Percentiles rank a stretch among this genome's conserved stretches.
These are phyloP conservation scores for Dunaliella primolecta DNA, from an alignment of 139 green algal genomes.

Conservation along the genomic window DNA sequence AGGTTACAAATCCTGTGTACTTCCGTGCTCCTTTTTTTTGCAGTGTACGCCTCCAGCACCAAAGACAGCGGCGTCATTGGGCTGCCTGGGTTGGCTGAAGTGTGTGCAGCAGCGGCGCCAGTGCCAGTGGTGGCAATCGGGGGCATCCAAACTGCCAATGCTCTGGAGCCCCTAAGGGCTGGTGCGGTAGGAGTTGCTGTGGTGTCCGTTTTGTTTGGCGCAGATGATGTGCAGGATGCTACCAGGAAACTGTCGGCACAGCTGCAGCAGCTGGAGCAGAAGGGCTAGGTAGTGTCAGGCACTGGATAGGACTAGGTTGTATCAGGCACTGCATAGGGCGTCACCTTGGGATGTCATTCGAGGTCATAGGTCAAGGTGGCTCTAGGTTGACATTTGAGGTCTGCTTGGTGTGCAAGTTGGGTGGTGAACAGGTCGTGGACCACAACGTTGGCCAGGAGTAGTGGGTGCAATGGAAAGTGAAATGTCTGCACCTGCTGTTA, in stretches of 20 bases:
- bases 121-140: conserved; percentile 90
- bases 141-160: conserved; percentile 68
- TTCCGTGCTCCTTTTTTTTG: neutral
- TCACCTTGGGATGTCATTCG: no score
- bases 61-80: conserved; percentile 81
- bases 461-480: no score
- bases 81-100: conserved; percentile 56
- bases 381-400: no score
- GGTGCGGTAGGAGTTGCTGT: conserved; percentile 72
- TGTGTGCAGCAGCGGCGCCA: conserved; percentile 39
- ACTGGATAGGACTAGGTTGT: no score
- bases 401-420: no score
- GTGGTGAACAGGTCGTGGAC: no score
- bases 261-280: neutral
- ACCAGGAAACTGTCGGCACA: conserved; percentile 35
- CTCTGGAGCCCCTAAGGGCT: conserved; percentile 33
- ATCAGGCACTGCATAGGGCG: no score
- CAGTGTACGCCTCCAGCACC: conserved; percentile 73
- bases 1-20: neutral
- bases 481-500: no score
- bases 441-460: no score
- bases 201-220: conserved; percentile 75
- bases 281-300: no score
- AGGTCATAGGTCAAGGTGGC: no score
- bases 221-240: conserved; percentile 45